A percentile compares a stretch with the other conserved stretches of the same genome.
These are phyloP conservation scores for Globisporangium spiculum DNA, from an alignment of 352 stramenopile genomes.

Conservation along the genomic window DNA sequence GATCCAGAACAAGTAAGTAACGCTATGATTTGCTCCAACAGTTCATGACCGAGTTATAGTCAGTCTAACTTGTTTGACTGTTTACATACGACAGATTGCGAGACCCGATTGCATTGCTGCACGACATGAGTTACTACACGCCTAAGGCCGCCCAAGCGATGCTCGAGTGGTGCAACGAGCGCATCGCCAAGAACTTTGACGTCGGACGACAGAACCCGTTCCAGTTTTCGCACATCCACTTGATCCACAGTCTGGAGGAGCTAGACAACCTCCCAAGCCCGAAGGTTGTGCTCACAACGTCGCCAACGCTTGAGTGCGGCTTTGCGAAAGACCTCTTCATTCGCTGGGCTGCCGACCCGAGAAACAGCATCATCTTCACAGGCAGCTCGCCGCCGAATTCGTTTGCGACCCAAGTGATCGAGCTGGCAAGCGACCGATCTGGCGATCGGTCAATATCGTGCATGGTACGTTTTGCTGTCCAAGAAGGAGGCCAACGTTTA, in stretches of 20 bases:
- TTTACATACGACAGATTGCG: conserved; percentile 42
- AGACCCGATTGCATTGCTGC: conserved; percentile 82
- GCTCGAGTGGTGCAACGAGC: conserved; percentile 89
- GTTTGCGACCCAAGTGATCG: conserved; percentile 65
- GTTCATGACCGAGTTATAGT: background rate
- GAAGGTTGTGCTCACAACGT: conserved; percentile 86
- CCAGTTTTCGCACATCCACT: conserved; percentile 87
- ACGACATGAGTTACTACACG: conserved; percentile 90
- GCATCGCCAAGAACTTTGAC: conserved; percentile 89
- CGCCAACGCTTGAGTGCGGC: conserved; percentile 71
- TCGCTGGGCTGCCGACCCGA: conserved; percentile 66
- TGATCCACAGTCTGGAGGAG: conserved; percentile 85
- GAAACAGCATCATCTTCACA: conserved; percentile 87
- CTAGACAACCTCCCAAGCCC: conserved; percentile 82
- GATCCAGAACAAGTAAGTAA: conserved; percentile 90
- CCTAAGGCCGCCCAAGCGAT: conserved; percentile 86
- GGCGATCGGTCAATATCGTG: conserved; percentile 55
- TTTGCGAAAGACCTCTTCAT: conserved; percentile 86
- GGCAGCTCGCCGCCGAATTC: conserved; percentile 55
- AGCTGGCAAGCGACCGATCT: conserved; percentile 46
- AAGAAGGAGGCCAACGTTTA: background rate
- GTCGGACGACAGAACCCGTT: conserved; percentile 86
- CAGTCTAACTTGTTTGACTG: background rate
- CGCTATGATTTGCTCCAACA: background rate
- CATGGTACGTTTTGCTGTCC: conserved; percentile 29